Evolutionary conservation across 2,329 filamentous ascomycete genomes (phyloP), one percentile per base, ranked within the genome.

Genomic region (Aureobasidium uvarum): DNA sequence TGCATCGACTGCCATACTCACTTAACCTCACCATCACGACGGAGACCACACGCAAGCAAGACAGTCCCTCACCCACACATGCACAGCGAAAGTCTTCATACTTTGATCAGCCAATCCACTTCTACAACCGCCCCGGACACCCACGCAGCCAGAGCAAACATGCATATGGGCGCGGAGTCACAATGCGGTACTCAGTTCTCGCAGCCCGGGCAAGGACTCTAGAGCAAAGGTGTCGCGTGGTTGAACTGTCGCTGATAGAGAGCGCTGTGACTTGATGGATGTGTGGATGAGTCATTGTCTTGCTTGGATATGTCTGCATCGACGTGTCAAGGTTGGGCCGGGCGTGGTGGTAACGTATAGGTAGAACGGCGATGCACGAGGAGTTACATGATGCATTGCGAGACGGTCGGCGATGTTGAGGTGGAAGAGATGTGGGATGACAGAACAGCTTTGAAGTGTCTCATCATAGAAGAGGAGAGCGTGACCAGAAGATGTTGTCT

Each of bases 81-180:
- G 23, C 23, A 20, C 23, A 14, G 23, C 45, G 20, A 11, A 48
- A 48, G 45, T 48, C 45, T 48, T 48, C 23, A 28, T 48, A 48
- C 28, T 28, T 48, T 48, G 45, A 50, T 25, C 23, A 28, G 46
- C 46, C 46, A 18, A 28, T 13, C 46, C 23, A 13, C 46, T 50
- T 50, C 46, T 50, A 50, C 46, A 50, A 31, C 46, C 46, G 46
- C 46, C 25, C 46, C 46, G 7, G 25, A 50, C 46, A 50, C 46
- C 31, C 23, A 50, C 14, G 46, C 31, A 0, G 2, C 31, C 31
- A 16, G 25, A 50, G 46, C 46, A 50, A n/a, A 28, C 46, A 31
- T 50, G 46, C 46, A 50, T 31, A 50, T 50, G 46, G 46, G 46
- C 46, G 7, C 46, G 46, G 10, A 50, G 46, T 25, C 14, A 48